Percentiles rank a stretch among this genome's conserved stretches.
Evolutionary conservation across 306 rosid genomes (phyloP).

Genomic region (Quercus berberidifolia): DNA sequence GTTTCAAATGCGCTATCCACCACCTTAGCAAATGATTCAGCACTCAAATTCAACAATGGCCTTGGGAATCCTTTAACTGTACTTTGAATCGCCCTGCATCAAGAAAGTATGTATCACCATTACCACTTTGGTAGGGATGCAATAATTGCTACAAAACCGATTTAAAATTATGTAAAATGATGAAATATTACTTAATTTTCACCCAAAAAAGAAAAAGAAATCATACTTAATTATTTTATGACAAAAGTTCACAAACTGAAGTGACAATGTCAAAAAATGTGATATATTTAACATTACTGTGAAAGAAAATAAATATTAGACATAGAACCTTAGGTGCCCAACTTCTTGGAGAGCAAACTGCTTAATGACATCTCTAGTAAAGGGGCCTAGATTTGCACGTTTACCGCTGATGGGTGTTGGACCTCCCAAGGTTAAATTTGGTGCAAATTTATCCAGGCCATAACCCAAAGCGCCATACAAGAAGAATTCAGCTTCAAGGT

Average conservation of each 20-base stretch:
- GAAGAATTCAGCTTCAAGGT: neutral
- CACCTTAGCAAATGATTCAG: constrained; percentile 41
- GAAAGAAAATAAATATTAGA: neutral
- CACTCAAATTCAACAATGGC: constrained; percentile 62
- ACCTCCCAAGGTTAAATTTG: constrained; percentile 29
- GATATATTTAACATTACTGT: too few species aligned
- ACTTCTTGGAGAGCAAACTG: constrained; percentile 70
- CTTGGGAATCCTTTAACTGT: constrained; percentile 69
- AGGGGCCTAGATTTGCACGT: constrained; percentile 30
- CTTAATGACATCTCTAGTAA: constrained; percentile 33
- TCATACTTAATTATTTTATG: too few species aligned
- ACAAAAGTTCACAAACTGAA: too few species aligned
- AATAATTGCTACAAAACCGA: too few species aligned
- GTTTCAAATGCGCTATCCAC: constrained; percentile 51
- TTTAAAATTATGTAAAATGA: too few species aligned
- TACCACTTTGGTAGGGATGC: too few species aligned
- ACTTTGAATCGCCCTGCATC: constrained; percentile 55
- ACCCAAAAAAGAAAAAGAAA: too few species aligned
- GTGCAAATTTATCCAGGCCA: neutral
- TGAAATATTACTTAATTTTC: too few species aligned
- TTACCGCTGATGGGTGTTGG: constrained; percentile 56
- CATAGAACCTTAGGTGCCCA: constrained; percentile 63
- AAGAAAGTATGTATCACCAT: too few species aligned
- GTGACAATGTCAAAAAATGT: too few species aligned
- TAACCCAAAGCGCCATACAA: neutral